Evolutionary conservation across 2,329 filamentous ascomycete species (phyloP).

Genomic region (Colletotrichum acutatum): DNA sequence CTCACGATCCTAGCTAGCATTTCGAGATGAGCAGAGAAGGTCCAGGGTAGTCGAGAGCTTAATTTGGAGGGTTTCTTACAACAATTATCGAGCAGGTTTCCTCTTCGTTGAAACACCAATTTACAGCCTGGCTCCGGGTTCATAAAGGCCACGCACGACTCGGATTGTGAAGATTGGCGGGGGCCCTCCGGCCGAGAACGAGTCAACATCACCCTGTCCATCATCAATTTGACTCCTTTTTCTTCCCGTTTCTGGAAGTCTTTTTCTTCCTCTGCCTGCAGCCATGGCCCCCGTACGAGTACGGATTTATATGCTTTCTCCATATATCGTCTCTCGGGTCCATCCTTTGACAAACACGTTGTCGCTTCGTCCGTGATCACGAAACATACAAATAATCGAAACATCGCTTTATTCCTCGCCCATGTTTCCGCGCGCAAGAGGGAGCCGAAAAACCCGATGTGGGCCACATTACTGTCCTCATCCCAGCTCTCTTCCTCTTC

Average conservation of each 20-base stretch:
- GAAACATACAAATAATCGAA: not conserved
- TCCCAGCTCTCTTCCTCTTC: not conserved
- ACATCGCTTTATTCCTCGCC: not conserved
- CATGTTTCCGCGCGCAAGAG: not conserved
- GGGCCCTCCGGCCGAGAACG: not conserved
- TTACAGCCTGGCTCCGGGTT: not conserved
- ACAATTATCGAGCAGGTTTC: not conserved
- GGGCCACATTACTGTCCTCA: not conserved
- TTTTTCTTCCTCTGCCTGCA: not conserved
- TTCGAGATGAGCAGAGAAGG: not conserved
- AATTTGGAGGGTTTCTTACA: not conserved
- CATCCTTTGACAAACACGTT: not conserved
- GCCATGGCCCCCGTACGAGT: not conserved
- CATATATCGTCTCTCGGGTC: not conserved
- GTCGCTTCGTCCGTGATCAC: not conserved
- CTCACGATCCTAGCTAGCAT: not conserved
- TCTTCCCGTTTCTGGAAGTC: not conserved
- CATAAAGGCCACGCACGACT: conserved; percentile 18
- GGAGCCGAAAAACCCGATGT: not conserved
- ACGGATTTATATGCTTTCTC: not conserved
- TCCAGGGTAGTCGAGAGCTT: not conserved
- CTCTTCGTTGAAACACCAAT: not conserved
- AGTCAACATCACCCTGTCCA: conserved; percentile 2
- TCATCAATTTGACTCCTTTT: not conserved
- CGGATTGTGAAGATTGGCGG: not conserved